Percentiles rank a stretch among this genome's conserved stretches.
Evolutionary conservation across 306 rosid species (phyloP).

Genomic region (Acacia crassicarpa): DNA sequence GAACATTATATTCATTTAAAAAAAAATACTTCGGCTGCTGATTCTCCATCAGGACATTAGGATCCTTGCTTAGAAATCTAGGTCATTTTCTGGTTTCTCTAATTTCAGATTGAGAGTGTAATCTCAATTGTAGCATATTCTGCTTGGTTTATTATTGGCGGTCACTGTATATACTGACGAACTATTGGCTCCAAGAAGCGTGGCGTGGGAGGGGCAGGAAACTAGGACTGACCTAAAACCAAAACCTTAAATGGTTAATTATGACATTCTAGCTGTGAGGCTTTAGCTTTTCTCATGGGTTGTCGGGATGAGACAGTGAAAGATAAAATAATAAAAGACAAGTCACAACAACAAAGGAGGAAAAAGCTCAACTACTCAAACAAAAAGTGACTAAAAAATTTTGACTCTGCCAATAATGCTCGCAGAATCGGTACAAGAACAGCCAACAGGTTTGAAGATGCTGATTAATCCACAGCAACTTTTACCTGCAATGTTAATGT

Average conservation of each 20-base stretch:
- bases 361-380: not conserved
- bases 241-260: too few relatives aligned
- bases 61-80: not conserved
- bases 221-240: not conserved
- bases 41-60: not conserved
- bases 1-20: accelerated
- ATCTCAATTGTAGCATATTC: too few relatives aligned
- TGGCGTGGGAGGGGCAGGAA: not conserved
- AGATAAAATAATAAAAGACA: not conserved
- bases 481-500: not conserved
- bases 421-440: not conserved
- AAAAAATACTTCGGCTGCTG: not conserved
- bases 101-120: not conserved
- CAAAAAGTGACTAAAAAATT: not conserved
- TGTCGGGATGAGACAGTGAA: not conserved
- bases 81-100: not conserved
- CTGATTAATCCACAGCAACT: not conserved
- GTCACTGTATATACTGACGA: not conserved
- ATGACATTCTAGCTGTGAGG: not conserved
- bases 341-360: not conserved
- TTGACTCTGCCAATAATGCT: not conserved
- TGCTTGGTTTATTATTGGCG: not conserved
- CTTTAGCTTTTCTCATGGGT: not conserved
- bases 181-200: not conserved
- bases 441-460: not conserved